Evolutionary conservation across 345 rosid species (phyloP).

Genomic region (Syzygium aromaticum): DNA sequence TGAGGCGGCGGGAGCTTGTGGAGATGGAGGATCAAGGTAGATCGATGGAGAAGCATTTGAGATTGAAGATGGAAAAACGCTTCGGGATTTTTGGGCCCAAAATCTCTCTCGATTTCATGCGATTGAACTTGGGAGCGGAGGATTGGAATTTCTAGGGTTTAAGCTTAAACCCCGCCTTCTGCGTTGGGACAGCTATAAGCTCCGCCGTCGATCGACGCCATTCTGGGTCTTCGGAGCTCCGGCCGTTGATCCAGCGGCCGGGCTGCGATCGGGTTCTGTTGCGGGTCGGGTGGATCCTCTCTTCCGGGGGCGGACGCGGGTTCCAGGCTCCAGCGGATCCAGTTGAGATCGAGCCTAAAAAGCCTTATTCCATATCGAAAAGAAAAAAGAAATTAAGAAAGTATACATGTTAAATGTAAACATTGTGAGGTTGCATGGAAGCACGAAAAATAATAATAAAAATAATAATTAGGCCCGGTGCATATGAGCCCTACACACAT

Average conservation of each 20-base stretch:
- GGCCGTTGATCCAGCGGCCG: not conserved
- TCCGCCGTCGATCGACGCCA: not conserved
- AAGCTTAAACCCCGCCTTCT: not conserved
- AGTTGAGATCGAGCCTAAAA: not conserved
- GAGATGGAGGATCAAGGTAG: constrained; percentile 1
- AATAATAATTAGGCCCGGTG: rapidly evolving
- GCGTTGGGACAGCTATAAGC: not conserved
- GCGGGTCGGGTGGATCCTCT: not conserved
- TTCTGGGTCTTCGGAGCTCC: not conserved
- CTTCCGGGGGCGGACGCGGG: not conserved
- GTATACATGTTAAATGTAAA: not conserved
- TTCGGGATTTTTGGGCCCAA: not conserved
- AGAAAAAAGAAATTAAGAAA: not conserved
- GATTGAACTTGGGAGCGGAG: not conserved
- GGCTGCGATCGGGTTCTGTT: not conserved
- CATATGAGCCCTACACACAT: rapidly evolving
- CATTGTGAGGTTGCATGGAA: not conserved
- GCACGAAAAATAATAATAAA: not conserved
- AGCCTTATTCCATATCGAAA: not conserved
- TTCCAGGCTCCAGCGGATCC: not conserved
- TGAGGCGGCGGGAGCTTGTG: constrained; percentile 1
- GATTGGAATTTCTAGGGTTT: not conserved
- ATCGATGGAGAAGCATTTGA: constrained; percentile 5
- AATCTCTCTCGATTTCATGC: not conserved
- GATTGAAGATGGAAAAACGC: not conserved